Evolutionary conservation across 2,329 filamentous ascomycete species (phyloP), one percentile per base, ranked within the genome.

Genomic region (Malbranchea cinnamomea): DNA sequence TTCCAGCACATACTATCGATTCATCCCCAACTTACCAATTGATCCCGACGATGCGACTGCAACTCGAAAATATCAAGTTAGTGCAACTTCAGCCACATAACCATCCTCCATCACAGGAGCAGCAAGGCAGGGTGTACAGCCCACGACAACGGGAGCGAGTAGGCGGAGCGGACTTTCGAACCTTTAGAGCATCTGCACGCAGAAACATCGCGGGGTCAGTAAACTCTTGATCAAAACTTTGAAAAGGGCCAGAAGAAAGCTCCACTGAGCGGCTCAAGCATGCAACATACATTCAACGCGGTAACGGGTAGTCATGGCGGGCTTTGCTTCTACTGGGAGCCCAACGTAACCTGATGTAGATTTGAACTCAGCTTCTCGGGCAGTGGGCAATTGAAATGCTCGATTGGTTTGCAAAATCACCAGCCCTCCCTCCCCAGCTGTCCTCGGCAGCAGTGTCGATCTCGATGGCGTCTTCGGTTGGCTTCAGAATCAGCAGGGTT

Each of bases 41-140:
- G 85, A 53, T 94, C 85, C 50, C 85, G 68, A 32, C 85, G 72
- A 60, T 94, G 85, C 30, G 84, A 87, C 68, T 92, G 73, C 47
- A 71, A 62, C 26, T 68, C 65, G 60, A 28, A 40, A 38, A 40
- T 23, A 36, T 26, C 24, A 33, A 31, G 28, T 21, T 26, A 31
- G 28, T n/a, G n/a, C n/a, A n/a, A n/a, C n/a, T n/a, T n/a, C n/a
- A n/a, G n/a, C n/a, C n/a, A n/a, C n/a, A n/a, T n/a, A n/a, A n/a
- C n/a, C n/a, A n/a, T n/a, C n/a, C n/a, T n/a, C n/a, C n/a, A n/a
- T n/a, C n/a, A n/a, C n/a, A n/a, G n/a, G n/a, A n/a, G n/a, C n/a
- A n/a, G n/a, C n/a, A n/a, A n/a, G n/a, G n/a, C n/a, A n/a, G n/a
- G n/a, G n/a, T n/a, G n/a, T n/a, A n/a, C n/a, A n/a, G n/a, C n/a